A percentile compares a stretch with the other conserved stretches of the same genome.
Evolutionary conservation across 2,329 filamentous ascomycete genomes (phyloP).

Genomic region (Chaetomiaceae sp.): DNA sequence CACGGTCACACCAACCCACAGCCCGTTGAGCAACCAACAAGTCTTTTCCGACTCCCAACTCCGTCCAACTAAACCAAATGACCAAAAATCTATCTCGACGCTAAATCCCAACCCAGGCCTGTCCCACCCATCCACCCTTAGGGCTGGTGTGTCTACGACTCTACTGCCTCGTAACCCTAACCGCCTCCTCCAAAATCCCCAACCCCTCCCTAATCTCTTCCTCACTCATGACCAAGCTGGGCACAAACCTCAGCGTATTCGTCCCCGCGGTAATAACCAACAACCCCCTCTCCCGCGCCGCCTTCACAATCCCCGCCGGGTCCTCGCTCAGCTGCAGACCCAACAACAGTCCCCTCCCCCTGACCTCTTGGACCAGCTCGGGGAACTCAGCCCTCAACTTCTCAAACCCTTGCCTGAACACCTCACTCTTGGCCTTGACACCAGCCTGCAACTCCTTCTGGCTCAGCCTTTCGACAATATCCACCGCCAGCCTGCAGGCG

Average conservation of each 20-base stretch:
- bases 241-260: slow-evolving; percentile 89
- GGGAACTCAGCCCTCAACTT: slow-evolving; percentile 52
- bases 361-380: slow-evolving; percentile 68
- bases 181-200: slow-evolving; percentile 66
- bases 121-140: background rate
- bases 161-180: slow-evolving; percentile 37
- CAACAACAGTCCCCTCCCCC: slow-evolving; percentile 80
- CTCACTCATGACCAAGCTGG: slow-evolving; percentile 74
- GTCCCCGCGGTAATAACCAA: slow-evolving; percentile 89
- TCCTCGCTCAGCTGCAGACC: slow-evolving; percentile 78
- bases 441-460: slow-evolving; percentile 64
- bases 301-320: slow-evolving; percentile 70
- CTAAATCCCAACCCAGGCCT: background rate
- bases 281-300: slow-evolving; percentile 80
- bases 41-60: too few relatives aligned
- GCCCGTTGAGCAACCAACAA: too few relatives aligned
- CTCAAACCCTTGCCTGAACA: slow-evolving; percentile 47
- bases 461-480: slow-evolving; percentile 75
- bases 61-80: too few relatives aligned
- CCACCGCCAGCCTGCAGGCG: slow-evolving; percentile 76
- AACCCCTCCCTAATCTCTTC: slow-evolving; percentile 76
- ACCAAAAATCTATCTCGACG: background rate
- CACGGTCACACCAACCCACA: too few relatives aligned
- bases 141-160: too few relatives aligned
- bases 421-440: slow-evolving; percentile 61